A percentile compares a stretch with the other conserved stretches of the same genome.
Evolutionary conservation across 176 grass and related monocot genomes (phyloP).

Genomic region (Carex kokanica): DNA sequence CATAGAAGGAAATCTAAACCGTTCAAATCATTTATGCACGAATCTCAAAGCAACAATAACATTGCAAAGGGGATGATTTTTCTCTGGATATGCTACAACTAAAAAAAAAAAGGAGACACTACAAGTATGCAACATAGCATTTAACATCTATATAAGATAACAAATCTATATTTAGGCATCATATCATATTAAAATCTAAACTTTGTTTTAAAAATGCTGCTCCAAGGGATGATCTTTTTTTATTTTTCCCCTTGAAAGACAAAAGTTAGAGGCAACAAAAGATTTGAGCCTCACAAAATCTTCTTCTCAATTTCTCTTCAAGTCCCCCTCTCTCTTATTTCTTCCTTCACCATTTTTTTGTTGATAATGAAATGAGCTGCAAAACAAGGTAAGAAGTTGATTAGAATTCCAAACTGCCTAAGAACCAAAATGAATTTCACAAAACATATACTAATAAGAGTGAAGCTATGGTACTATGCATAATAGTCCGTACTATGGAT

Average conservation of each 20-base stretch:
- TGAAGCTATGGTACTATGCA: no score
- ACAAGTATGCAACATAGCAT: constrained; percentile 1
- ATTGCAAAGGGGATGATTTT: no score
- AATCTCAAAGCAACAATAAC: no score
- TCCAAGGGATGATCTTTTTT: background rate
- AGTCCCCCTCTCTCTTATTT: background rate
- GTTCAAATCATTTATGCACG: no score
- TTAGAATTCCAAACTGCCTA: background rate
- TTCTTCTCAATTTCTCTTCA: background rate
- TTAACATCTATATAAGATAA: constrained; percentile 7
- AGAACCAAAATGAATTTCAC: constrained; percentile 12
- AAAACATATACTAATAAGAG: background rate
- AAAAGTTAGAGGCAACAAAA: background rate
- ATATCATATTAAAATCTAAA: background rate
- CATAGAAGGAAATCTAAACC: no score
- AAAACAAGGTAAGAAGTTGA: constrained; percentile 22
- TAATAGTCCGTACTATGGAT: no score
- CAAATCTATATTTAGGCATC: background rate
- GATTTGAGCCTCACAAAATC: constrained; percentile 5
- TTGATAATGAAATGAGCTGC: constrained; percentile 90
- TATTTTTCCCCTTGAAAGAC: background rate
- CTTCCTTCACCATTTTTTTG: constrained; percentile 39
- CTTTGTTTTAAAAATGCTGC: background rate
- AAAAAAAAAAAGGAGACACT: background rate
- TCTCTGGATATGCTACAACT: background rate